Conservation (phyloP, 306 rosid species). For the Argentina anserina region DNA sequence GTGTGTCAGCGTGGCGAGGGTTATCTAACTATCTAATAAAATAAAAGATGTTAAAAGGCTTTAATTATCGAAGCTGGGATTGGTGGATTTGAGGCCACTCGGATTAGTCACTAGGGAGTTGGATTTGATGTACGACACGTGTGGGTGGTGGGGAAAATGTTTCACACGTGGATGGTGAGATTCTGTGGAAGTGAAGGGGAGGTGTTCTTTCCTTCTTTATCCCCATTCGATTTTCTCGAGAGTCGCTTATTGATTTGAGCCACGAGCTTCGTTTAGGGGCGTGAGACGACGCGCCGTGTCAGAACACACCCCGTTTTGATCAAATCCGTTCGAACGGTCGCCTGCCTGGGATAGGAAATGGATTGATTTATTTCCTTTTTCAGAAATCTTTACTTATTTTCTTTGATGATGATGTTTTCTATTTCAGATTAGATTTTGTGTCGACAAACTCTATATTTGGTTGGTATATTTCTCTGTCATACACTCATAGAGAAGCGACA, state of each 20-base stretch:
- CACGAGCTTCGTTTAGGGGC: not conserved
- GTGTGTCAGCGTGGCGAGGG: not conserved
- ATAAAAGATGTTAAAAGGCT: not conserved
- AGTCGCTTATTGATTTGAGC: not conserved
- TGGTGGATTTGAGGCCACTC: conserved; percentile 11
- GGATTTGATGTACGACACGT: not conserved
- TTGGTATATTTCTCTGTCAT: too few relatives aligned
- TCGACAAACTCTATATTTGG: too few relatives aligned
- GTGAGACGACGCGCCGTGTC: conserved; percentile 11
- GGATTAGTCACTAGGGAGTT: not conserved
- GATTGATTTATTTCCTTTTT: not conserved
- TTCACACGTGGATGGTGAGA: conserved; percentile 10
- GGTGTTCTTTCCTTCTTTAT: conserved; percentile 7
- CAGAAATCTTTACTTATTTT: not conserved
- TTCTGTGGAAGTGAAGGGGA: not conserved
- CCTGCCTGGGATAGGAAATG: not conserved
- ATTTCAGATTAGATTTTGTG: too few relatives aligned
- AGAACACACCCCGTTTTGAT: not conserved
- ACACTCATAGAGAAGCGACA: too few relatives aligned
- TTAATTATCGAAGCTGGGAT: not conserved
- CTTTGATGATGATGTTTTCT: too few relatives aligned
- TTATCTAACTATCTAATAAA: conserved; percentile 1
- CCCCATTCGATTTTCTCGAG: conserved; percentile 1
- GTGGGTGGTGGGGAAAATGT: not conserved
- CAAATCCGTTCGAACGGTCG: not conserved